Evolutionary conservation across 768 basidiomycete species (phyloP), one percentile per base, ranked within the genome.

Genomic region (Podaxis carcinomalis): DNA sequence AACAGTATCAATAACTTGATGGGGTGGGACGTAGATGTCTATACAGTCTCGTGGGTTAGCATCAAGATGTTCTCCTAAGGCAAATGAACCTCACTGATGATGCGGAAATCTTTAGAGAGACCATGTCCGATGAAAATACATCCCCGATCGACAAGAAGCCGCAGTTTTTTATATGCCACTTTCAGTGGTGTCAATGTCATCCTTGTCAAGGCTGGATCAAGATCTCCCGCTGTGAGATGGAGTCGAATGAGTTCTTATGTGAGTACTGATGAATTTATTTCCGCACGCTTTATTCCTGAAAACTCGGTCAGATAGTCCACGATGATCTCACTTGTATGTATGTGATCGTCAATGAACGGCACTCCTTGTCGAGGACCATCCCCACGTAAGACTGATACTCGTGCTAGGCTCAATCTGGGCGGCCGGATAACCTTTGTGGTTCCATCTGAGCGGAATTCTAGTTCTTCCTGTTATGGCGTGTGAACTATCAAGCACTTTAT

Each of bases 101-200:
- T 98, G 10, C 96, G 85, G 77, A 98, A 98, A 72, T 99, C 97
- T 70, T 98, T 98, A 14, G 93, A 90, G 16, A 99, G 83, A 4
- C 97, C 97, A 68, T 99, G 97, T 0, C 97, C 97, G 58, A 98
- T 90, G 70, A 99, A 99, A 61, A 94, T 90, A 69, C 97, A 99
- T 4, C 95, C 95, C 23, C 89, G 81, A 70, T 99, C 97, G 19
- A 98, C 95, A 4, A 98, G 79, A 19, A 95, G 74, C 1, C 97
- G 86, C 11, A 99, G 78, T 71, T 99, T 99, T 80, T 98, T 98
- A 77, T 98, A 99, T 1, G 95, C 97, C n/a, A 96, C 83, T 69
- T 99, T 99, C 61, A 98, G 77, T 0, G 97, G 96, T 1, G 96
- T 97, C 50, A 98, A 78, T 0, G 95, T 97, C 70, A 97, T 85